Conservation (phyloP, 1,139 yeast genomes). For the Kurtzmaniella quercitrusa region DNA sequence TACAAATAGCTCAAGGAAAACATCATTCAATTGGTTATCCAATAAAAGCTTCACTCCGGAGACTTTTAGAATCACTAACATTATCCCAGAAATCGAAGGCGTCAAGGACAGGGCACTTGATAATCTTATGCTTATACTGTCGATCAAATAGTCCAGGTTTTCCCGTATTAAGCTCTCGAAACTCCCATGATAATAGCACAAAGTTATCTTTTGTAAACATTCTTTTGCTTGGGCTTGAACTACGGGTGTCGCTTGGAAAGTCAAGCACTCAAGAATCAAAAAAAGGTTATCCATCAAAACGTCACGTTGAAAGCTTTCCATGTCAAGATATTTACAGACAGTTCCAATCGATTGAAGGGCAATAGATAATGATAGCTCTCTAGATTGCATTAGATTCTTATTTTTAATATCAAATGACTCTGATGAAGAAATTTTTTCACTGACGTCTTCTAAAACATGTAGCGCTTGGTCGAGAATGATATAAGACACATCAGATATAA, state of each 20-base stretch:
- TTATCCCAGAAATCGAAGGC: constrained; percentile 68
- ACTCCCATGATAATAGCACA: constrained; percentile 53
- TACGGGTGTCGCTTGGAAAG: constrained; percentile 22
- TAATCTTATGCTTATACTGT: constrained; percentile 64
- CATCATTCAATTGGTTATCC: constrained; percentile 60
- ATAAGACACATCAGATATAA: constrained; percentile 9
- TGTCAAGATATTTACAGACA: constrained; percentile 19
- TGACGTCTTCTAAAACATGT: constrained; percentile 18
- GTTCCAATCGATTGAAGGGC: constrained; percentile 30
- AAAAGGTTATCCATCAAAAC: constrained; percentile 30
- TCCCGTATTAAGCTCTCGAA: constrained; percentile 51
- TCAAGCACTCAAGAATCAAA: constrained; percentile 32
- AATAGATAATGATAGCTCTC: constrained; percentile 23
- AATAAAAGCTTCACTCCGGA: constrained; percentile 62
- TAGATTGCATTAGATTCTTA: constrained; percentile 3
- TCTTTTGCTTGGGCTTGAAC: constrained; percentile 29
- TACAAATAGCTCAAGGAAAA: constrained; percentile 68
- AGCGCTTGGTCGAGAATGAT: constrained; percentile 23
- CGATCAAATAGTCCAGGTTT: constrained; percentile 79
- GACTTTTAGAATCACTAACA: constrained; percentile 61
- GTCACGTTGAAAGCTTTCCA: constrained; percentile 27
- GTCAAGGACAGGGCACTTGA: constrained; percentile 62
- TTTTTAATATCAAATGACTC: not conserved
- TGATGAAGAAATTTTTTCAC: constrained; percentile 10
- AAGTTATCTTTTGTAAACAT: constrained; percentile 38